These are phyloP conservation scores for Epichloe glyceriae DNA, from an alignment of 2,329 filamentous ascomycete genomes.

Conservation along the genomic window DNA sequence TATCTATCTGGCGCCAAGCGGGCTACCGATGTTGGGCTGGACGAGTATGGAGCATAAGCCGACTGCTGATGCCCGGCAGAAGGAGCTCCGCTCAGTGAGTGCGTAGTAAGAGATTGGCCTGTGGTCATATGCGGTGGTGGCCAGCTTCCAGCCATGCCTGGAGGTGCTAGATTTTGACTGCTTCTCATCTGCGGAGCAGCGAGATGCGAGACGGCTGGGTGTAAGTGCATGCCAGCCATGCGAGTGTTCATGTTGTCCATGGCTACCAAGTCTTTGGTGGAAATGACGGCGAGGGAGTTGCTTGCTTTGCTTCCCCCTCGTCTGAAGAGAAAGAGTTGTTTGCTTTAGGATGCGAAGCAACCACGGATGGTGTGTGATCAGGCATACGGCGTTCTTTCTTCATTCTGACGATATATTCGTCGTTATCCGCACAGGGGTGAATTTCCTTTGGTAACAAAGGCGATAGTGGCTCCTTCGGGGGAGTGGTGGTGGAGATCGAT, in stretches of 20 bases:
- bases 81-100: constrained; percentile 14
- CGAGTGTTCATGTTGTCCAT: constrained; percentile 29
- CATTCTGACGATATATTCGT: constrained; percentile 28
- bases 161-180: constrained; percentile 21
- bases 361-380: constrained; percentile 18
- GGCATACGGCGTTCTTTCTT: constrained; percentile 25
- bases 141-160: constrained; percentile 18
- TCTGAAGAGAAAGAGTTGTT: constrained; percentile 25
- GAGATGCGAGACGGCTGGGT: constrained; percentile 21
- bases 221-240: constrained; percentile 29
- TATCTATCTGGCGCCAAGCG: constrained; percentile 42
- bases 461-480: constrained; percentile 13
- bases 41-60: constrained; percentile 6
- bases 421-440: constrained; percentile 22
- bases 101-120: constrained; percentile 21
- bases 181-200: constrained; percentile 21
- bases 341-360: constrained; percentile 16
- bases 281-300: constrained; percentile 35
- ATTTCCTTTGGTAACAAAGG: constrained; percentile 23
- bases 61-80: constrained; percentile 15
- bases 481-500: constrained; percentile 9
- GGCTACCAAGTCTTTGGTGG: constrained; percentile 39
- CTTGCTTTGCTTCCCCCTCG: constrained; percentile 18
- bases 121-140: constrained; percentile 12
- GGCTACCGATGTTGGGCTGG: constrained; percentile 18